Base-by-base conservation (phyloP, 1,139 yeast genomes). In the Schizosaccharomyces versatilis region DNA sequence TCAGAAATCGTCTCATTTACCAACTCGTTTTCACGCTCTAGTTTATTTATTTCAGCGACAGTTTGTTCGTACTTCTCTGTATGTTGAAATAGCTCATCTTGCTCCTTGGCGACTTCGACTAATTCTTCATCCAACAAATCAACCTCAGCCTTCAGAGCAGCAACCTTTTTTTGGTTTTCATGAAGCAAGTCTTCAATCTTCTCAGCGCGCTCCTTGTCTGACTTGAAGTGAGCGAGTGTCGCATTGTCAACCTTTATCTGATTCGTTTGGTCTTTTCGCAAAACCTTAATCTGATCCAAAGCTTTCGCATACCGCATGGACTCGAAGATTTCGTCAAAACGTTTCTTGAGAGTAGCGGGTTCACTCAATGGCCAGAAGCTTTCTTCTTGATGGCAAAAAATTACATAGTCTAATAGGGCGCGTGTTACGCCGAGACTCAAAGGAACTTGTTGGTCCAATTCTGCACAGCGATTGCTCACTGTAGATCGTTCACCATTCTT, bases 341-440 rank as follows among this genome's bases (percentile, higher is more conserved):
- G 75, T 68, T 88, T 88, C 68, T 93, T 93, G 64, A 93, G 73
- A 12, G 76, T 76, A 7, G 94, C 74, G 0, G 98, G 94, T 67
- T 93, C 99, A 61, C 90, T 79, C 56, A 93, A 71, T 1, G 99
- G 99, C 99, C 99, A 93, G 47, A 85, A 69, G 63, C 93, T 81
- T 58, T 93, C 99, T 64, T 93, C 99, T 66, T 93, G 99, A 65
- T 93, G 99, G 64, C 98, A 90, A 66, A 93, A 93, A 1, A 90
- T 81, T 52, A 93, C 98, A 66, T 86, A 84, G 61, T 90, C 95
- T 53, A 93, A 69, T 55, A 93, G 78, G 0, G 97, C 85, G 56
- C 78, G 77, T 0, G 95, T 82, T 0, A 88, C 95, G 3, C 98
- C 98, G 56, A 93, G 70, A 60, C 80, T 80, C 14, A 75, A 71